A percentile compares a stretch with the other conserved stretches of the same genome.
These are phyloP conservation scores for Pistacia vera DNA, from an alignment of 345 rosid genomes.

Conservation along the genomic window DNA sequence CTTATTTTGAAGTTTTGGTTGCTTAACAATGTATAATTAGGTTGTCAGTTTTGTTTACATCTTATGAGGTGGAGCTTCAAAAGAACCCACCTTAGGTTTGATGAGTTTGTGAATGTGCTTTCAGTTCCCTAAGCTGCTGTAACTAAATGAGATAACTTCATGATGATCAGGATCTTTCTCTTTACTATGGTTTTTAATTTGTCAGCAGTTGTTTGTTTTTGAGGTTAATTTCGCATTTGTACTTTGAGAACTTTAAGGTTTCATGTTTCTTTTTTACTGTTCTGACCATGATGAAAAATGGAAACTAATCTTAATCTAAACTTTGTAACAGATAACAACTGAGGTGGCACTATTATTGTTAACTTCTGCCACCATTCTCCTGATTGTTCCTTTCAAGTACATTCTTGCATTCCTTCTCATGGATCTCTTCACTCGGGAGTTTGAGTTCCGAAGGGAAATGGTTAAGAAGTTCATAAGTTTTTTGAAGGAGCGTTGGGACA, in stretches of 20 bases:
- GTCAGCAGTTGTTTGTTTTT: background rate
- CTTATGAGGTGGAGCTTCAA: background rate
- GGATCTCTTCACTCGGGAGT: slow-evolving; percentile 88
- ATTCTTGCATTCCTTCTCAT: slow-evolving; percentile 61
- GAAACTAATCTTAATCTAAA: slow-evolving; percentile 1
- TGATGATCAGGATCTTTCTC: background rate
- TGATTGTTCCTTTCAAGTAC: slow-evolving; percentile 83
- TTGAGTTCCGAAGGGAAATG: slow-evolving; percentile 79
- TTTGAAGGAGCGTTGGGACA: slow-evolving; percentile 85
- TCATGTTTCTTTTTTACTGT: background rate
- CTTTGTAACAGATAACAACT: slow-evolving; percentile 62
- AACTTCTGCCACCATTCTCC: slow-evolving; percentile 55
- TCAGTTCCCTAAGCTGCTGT: background rate
- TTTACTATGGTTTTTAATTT: background rate
- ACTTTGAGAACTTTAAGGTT: background rate
- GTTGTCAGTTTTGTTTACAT: background rate
- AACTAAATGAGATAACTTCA: background rate
- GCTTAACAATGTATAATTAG: background rate
- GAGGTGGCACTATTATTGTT: slow-evolving; percentile 77
- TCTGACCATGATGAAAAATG: background rate
- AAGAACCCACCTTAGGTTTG: background rate
- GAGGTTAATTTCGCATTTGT: background rate
- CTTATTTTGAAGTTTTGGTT: background rate
- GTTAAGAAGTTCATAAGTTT: slow-evolving; percentile 58
- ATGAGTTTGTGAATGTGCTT: background rate